A percentile compares a stretch with the other conserved stretches of the same genome.
phyloP scores from a whole-genome alignment of 495 filamentous ascomycete genomes.

The Apodospora peruviana region DNA sequence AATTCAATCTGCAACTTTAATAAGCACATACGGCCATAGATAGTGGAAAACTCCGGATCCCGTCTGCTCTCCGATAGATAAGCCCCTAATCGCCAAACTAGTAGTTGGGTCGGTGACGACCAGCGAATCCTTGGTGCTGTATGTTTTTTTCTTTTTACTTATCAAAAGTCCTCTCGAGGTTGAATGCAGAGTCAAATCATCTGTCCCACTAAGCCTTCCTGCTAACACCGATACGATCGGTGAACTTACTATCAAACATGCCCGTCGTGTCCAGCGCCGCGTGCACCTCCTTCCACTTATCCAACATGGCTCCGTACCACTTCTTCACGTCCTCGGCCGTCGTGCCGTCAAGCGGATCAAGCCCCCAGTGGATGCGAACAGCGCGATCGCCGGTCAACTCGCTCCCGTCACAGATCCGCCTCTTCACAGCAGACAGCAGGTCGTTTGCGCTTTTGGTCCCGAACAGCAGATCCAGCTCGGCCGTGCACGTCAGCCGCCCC shows the following conservation, averaged over 20 bases:
- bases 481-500: constrained; percentile 7
- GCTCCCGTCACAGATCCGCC: constrained; percentile 1
- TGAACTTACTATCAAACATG: constrained; percentile 13
- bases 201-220: too few species aligned
- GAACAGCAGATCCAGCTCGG: constrained; percentile 7
- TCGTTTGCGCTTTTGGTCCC: neutral
- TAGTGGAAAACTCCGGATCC: constrained; percentile 38
- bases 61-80: constrained; percentile 45
- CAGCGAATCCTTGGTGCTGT: constrained; percentile 20
- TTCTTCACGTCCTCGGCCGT: constrained; percentile 3
- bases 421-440: constrained; percentile 3
- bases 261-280: constrained; percentile 6
- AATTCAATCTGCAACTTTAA: too few species aligned
- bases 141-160: constrained; percentile 15
- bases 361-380: constrained; percentile 9
- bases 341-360: constrained; percentile 2
- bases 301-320: constrained; percentile 6
- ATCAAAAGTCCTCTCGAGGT: too few species aligned
- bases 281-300: constrained; percentile 6
- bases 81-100: constrained; percentile 17
- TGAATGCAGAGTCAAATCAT: too few species aligned
- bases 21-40: constrained; percentile 15
- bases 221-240: constrained; percentile 2
- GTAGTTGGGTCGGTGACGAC: constrained; percentile 43
- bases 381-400: neutral